Conservation (phyloP, 2,329 filamentous ascomycete genomes). For the Calonectria pauciramosa region DNA sequence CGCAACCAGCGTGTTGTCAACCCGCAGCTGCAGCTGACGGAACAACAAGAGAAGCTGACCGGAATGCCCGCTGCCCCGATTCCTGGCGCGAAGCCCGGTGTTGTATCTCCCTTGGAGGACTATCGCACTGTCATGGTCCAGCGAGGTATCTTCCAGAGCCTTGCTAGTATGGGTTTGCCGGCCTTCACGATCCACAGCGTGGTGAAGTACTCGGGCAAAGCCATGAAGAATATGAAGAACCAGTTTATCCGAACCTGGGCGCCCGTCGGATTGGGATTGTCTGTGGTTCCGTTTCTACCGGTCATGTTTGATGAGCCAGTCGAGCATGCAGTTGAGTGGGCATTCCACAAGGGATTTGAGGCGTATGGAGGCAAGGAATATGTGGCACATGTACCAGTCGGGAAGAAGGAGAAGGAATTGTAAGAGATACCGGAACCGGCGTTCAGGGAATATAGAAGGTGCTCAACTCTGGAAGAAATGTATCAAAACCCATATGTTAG, state of each 20-base stretch:
- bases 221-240: slow-evolving; percentile 88
- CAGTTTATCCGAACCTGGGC: slow-evolving; percentile 83
- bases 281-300: slow-evolving; percentile 86
- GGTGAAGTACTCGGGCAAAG: slow-evolving; percentile 87
- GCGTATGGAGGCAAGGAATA: slow-evolving; percentile 74
- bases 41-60: slow-evolving; percentile 62
- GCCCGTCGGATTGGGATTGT: slow-evolving; percentile 86
- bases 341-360: slow-evolving; percentile 87
- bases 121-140: slow-evolving; percentile 93
- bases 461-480: slow-evolving; percentile 40
- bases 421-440: slow-evolving; percentile 42
- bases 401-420: slow-evolving; percentile 63
- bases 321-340: slow-evolving; percentile 90
- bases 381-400: slow-evolving; percentile 68
- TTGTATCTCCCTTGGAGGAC: slow-evolving; percentile 83
- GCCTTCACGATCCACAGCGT: slow-evolving; percentile 95
- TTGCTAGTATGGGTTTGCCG: slow-evolving; percentile 94
- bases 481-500: slow-evolving; percentile 1
- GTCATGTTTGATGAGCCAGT: slow-evolving; percentile 92
- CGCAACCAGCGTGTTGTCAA: slow-evolving; percentile 84
- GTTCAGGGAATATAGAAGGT: slow-evolving; percentile 33
- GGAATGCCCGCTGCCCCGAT: slow-evolving; percentile 56
- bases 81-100: slow-evolving; percentile 52
- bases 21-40: slow-evolving; percentile 71
- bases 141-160: slow-evolving; percentile 87